Conservation (phyloP, 805 yeast species). For the Suhomyces tanzawaensis region DNA sequence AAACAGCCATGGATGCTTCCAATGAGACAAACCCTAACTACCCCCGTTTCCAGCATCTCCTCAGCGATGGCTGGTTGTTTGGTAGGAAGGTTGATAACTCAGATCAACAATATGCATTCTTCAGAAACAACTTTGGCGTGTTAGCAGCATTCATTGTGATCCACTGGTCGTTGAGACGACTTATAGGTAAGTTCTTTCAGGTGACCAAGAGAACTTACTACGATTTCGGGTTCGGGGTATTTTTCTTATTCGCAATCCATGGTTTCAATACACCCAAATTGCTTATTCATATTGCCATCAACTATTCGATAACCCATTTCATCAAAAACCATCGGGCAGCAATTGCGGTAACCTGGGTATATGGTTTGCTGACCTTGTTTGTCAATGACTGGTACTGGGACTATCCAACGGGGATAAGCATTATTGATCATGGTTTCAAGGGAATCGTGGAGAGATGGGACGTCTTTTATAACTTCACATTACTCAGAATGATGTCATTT, state of each 20-base stretch:
- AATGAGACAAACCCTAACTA: slow-evolving; percentile 74
- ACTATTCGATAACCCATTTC: slow-evolving; percentile 49
- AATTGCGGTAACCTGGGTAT: slow-evolving; percentile 59
- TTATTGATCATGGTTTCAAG: slow-evolving; percentile 58
- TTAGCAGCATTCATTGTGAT: slow-evolving; percentile 51
- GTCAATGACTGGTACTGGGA: slow-evolving; percentile 67
- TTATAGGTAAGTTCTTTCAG: slow-evolving; percentile 16
- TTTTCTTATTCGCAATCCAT: slow-evolving; percentile 71
- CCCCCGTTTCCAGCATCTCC: slow-evolving; percentile 53
- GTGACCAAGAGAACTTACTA: slow-evolving; percentile 50
- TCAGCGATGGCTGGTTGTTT: slow-evolving; percentile 83
- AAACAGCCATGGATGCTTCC: slow-evolving; percentile 79
- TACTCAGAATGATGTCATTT: slow-evolving; percentile 79
- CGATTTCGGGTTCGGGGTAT: slow-evolving; percentile 68
- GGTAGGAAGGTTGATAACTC: slow-evolving; percentile 92
- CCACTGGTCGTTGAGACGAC: slow-evolving; percentile 54
- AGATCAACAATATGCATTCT: slow-evolving; percentile 84
- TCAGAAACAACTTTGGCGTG: slow-evolving; percentile 74
- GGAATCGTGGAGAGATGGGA: slow-evolving; percentile 94
- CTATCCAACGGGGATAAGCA: slow-evolving; percentile 50
- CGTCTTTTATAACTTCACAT: slow-evolving; percentile 87
- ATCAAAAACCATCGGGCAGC: slow-evolving; percentile 38
- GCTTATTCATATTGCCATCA: slow-evolving; percentile 52
- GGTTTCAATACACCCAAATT: slow-evolving; percentile 73
- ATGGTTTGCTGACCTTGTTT: slow-evolving; percentile 76